A percentile compares a stretch with the other conserved stretches of the same genome.
These are phyloP conservation scores for Arthrobotrys iridis DNA, from an alignment of 2,329 filamentous ascomycete genomes.

Conservation along the genomic window DNA sequence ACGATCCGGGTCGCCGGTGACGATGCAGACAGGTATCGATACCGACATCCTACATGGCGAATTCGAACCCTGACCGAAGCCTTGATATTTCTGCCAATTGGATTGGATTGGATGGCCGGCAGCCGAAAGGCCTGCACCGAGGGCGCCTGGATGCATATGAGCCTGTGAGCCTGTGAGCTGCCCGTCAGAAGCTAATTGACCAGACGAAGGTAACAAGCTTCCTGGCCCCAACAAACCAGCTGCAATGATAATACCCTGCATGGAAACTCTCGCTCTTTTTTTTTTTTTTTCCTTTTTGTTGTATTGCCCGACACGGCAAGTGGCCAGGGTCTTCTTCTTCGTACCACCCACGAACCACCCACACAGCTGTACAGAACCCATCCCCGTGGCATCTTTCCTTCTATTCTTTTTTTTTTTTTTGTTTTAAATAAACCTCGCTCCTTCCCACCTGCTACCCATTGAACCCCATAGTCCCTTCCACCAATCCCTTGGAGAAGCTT, in stretches of 20 bases:
- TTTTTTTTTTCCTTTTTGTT: constrained; percentile 20
- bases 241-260: neutral
- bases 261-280: constrained; percentile 20
- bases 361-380: neutral
- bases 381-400: constrained; percentile 15
- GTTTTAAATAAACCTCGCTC: neutral
- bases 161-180: no score
- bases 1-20: neutral
- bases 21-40: no score
- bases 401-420: no score
- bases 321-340: neutral
- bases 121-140: constrained; percentile 29
- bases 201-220: constrained; percentile 12
- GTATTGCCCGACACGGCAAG: neutral
- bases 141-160: constrained; percentile 2
- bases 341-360: neutral
- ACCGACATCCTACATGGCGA: neutral
- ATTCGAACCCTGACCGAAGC: neutral
- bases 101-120: constrained; percentile 18
- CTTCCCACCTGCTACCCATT: neutral
- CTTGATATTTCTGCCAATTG: neutral
- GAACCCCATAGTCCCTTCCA: neutral
- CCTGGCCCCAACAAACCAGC: constrained; percentile 34
- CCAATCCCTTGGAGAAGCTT: neutral
- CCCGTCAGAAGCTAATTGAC: neutral